phyloP scores from a whole-genome alignment of 768 basidiomycete genomes.

The Trametes sanguinea region DNA sequence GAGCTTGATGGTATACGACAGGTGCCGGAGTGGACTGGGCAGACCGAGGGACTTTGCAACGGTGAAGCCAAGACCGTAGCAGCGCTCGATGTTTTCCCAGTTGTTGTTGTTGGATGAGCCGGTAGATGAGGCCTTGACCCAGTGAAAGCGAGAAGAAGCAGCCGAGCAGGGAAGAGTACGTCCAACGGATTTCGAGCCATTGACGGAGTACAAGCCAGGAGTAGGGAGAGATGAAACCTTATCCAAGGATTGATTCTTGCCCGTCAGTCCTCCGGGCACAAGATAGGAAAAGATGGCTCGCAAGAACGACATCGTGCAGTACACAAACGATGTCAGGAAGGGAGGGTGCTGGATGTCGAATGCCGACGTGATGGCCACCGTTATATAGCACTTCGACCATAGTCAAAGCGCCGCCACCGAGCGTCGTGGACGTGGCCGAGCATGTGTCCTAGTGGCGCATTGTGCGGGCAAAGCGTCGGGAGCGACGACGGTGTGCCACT shows the following conservation, averaged over 20 bases:
- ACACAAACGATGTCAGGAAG: background rate
- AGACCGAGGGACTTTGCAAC: background rate
- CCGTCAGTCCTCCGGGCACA: background rate
- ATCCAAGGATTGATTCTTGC: background rate
- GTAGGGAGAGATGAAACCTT: too few species aligned
- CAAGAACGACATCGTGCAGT: constrained; percentile 5
- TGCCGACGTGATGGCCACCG: background rate
- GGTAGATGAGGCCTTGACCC: background rate
- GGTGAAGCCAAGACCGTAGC: background rate
- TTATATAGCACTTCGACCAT: background rate
- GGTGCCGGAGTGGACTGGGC: background rate
- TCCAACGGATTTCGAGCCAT: background rate
- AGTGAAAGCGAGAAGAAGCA: background rate
- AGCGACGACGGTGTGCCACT: background rate
- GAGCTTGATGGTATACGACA: background rate
- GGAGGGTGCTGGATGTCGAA: background rate
- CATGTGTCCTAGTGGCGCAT: background rate
- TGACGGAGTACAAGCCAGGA: background rate
- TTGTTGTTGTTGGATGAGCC: background rate
- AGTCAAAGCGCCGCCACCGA: background rate
- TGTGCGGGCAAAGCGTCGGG: constrained; percentile 4
- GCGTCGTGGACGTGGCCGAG: background rate
- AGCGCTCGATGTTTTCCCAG: background rate
- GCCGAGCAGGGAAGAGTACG: background rate
- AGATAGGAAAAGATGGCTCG: background rate